These are phyloP conservation scores for Eimeria brunetti DNA, from an alignment of 169 alveolate genomes.

Conservation along the genomic window DNA sequence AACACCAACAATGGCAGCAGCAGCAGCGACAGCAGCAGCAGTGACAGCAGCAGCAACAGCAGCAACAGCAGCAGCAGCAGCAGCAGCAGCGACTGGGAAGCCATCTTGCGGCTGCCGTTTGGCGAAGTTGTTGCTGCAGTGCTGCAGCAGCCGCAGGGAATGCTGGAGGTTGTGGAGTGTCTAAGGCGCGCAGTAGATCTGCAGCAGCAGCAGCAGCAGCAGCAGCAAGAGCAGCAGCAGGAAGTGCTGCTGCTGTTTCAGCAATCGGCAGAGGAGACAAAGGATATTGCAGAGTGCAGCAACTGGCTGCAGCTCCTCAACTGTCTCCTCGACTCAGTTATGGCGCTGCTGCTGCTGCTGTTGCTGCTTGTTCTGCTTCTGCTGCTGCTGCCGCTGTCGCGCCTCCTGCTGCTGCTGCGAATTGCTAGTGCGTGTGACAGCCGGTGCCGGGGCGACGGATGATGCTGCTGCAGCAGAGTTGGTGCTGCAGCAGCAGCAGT, in stretches of 20 bases:
- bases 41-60: neutral
- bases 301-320: slow-evolving; percentile 24
- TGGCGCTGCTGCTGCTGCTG: slow-evolving; percentile 64
- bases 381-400: neutral
- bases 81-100: slow-evolving; percentile 53
- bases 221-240: too few species aligned
- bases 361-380: neutral
- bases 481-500: slow-evolving; percentile 24
- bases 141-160: slow-evolving; percentile 27
- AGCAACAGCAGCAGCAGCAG: neutral
- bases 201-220: too few species aligned
- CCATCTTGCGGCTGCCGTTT: slow-evolving; percentile 20
- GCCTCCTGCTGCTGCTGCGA: slow-evolving; percentile 4
- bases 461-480: neutral
- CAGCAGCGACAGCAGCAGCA: neutral
- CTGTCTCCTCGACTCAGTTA: slow-evolving; percentile 20
- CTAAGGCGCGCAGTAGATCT: neutral
- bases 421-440: neutral
- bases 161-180: slow-evolving; percentile 10
- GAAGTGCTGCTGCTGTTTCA: neutral
- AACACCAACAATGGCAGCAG: too few species aligned
- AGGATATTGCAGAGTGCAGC: neutral
- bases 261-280: neutral
- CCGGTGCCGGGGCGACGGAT: neutral
- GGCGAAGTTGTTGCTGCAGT: slow-evolving; percentile 21